Base-by-base conservation (phyloP, 805 yeast species). In the Saccharomycopsis vini region DNA sequence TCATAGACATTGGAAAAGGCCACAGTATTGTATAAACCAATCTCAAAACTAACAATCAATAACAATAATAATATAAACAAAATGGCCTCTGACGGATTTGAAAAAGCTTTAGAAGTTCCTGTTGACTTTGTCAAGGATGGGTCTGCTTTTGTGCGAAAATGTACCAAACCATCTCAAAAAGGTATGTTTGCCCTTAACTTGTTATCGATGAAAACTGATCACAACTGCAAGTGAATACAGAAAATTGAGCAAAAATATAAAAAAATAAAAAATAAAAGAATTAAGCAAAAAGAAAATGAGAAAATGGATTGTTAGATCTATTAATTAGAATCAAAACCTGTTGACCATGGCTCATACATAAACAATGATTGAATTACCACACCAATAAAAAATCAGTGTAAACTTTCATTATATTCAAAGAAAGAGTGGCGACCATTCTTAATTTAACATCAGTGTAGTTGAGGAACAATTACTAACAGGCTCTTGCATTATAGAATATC, bases 41-140 rank as follows among this genome's bases (percentile, higher is more conserved):
- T n/a, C n/a, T n/a, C n/a, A n/a, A n/a, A n/a, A n/a, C n/a, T n/a
- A n/a, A n/a, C n/a, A n/a, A n/a, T n/a, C n/a, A n/a, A n/a, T n/a
- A n/a, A n/a, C n/a, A n/a, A n/a, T n/a, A n/a, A n/a, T n/a, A n/a
- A n/a, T n/a, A n/a, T n/a, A n/a, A n/a, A n/a, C 30, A 44, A 31
- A 40, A 60, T 60, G 64, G 64, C 64, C 43, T 73, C 75, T 56
- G 80, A 75, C 60, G 79, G 79, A 55, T 69, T 79, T 58, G 94
- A 83, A 62, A 83, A 81, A 62, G 58, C 83, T 47, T 73, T 87
- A 32, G 95, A 89, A 62, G 81, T 85, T 49, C 96, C 97, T 56
- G 73, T 79, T 52, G 96, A 87, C 61, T 87, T 90, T 70, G 69
- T 88, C 67, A 85, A 79, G 66, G 97, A 92, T 58, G 96, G 97